Evolutionary conservation across 164 flowering plant genomes (phyloP).

Genomic region (Nymphaea thermarum): DNA sequence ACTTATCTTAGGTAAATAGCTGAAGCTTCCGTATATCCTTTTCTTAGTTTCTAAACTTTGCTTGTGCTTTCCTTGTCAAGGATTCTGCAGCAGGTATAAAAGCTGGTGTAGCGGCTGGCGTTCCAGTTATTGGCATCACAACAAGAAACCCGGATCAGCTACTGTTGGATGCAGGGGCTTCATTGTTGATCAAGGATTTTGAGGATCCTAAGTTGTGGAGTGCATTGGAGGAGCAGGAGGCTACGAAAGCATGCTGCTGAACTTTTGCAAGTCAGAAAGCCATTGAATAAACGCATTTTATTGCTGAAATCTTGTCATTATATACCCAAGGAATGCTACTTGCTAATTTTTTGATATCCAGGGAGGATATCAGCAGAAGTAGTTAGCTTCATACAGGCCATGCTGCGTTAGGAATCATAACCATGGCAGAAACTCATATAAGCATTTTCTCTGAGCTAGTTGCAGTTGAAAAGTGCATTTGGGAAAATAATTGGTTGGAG

Average conservation of each 20-base stretch:
- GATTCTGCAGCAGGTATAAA: slow-evolving; percentile 84
- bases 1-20: background rate
- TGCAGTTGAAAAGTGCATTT: too few relatives aligned
- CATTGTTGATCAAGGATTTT: slow-evolving; percentile 61
- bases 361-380: too few relatives aligned
- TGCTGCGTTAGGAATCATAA: too few relatives aligned
- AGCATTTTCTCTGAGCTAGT: too few relatives aligned
- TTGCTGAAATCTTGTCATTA: too few relatives aligned
- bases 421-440: too few relatives aligned
- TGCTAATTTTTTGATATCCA: too few relatives aligned
- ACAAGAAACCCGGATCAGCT: slow-evolving; percentile 67
- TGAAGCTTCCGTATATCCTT: slow-evolving; percentile 1
- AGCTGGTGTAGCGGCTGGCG: slow-evolving; percentile 95
- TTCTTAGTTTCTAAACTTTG: background rate
- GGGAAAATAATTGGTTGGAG: too few relatives aligned
- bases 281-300: too few relatives aligned
- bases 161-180: slow-evolving; percentile 63
- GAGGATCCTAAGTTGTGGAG: slow-evolving; percentile 80
- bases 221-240: slow-evolving; percentile 65
- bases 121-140: slow-evolving; percentile 73
- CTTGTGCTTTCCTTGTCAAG: slow-evolving; percentile 17
- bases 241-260: slow-evolving; percentile 1
- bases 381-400: too few relatives aligned
- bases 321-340: too few relatives aligned
- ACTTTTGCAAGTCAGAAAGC: too few relatives aligned